Conservation (phyloP, 2,329 filamentous ascomycete species). For the Apiospora pterosperma region DNA sequence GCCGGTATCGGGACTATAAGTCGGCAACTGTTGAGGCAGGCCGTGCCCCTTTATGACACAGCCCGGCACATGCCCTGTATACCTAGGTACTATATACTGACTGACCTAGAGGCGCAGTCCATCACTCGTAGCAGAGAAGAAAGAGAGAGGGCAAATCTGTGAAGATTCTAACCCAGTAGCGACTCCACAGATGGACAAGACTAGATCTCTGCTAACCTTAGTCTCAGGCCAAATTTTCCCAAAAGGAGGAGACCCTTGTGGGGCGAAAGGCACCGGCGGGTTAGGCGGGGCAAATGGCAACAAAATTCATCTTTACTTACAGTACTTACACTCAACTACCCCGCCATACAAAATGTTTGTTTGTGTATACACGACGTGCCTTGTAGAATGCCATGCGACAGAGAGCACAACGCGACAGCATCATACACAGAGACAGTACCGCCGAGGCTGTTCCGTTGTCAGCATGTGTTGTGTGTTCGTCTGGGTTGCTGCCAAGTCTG, state of each 20-base stretch:
- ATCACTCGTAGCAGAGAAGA: not conserved
- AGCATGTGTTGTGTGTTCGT: not conserved
- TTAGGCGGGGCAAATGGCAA: not conserved
- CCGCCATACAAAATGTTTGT: not conserved
- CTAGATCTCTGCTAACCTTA: not conserved
- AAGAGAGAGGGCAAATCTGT: not conserved
- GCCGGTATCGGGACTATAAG: no score
- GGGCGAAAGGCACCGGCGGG: not conserved
- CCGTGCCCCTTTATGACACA: not conserved
- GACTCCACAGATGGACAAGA: not conserved
- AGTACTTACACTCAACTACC: not conserved
- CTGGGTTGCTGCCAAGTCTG: not conserved
- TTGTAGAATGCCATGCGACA: no score
- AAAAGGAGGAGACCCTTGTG: not conserved
- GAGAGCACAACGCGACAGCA: not conserved
- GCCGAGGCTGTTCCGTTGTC: no score
- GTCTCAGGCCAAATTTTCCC: not conserved
- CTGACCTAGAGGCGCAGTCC: no score
- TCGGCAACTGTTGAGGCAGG: not conserved
- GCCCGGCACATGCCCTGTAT: no score
- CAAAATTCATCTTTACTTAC: not conserved
- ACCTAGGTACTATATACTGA: no score
- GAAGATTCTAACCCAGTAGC: not conserved
- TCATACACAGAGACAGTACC: no score
- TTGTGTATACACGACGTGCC: not conserved